Percentiles rank a stretch among this genome's conserved stretches.
These are phyloP conservation scores for Pythium phragmiticola DNA, from an alignment of 352 stramenopile genomes.

Conservation along the genomic window DNA sequence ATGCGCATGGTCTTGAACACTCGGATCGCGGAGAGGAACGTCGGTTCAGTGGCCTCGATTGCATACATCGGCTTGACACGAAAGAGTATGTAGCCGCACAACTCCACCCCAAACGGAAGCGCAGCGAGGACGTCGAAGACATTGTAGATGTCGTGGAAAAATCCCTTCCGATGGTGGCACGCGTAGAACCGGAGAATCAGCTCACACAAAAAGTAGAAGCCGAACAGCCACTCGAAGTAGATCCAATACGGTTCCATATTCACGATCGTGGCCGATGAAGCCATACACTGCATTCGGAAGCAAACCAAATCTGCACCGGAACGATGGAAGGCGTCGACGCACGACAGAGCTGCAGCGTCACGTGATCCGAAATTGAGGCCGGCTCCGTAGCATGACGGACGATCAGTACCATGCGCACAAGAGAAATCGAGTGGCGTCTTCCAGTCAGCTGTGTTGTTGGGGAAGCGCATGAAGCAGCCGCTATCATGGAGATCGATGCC, in stretches of 20 bases:
- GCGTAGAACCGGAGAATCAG: conserved; percentile 58
- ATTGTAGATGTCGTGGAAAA: conserved; percentile 62
- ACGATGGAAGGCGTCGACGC: conserved; percentile 35
- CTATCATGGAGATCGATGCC: conserved; percentile 33
- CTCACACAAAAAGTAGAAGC: conserved; percentile 54
- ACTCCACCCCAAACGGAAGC: conserved; percentile 61
- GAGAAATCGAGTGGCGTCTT: conserved; percentile 39
- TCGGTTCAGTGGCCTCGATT: conserved; percentile 60
- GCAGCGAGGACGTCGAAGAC: conserved; percentile 65
- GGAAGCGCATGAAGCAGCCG: conserved; percentile 44
- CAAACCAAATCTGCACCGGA: conserved; percentile 41
- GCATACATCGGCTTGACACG: conserved; percentile 46
- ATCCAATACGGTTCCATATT: conserved; percentile 79
- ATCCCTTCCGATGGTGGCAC: conserved; percentile 31
- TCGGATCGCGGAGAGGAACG: conserved; percentile 63
- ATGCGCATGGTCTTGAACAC: conserved; percentile 76
- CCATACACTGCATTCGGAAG: conserved; percentile 49
- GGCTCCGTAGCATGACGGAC: conserved; percentile 42
- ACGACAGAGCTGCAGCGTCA: conserved; percentile 25
- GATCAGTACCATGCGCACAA: conserved; percentile 27
- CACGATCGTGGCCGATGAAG: conserved; percentile 28
- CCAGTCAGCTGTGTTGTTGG: conserved; percentile 35
- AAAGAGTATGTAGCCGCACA: conserved; percentile 31
- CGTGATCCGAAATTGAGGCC: conserved; percentile 58
- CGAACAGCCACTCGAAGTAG: conserved; percentile 73